phyloP scores from a whole-genome alignment of 768 basidiomycete genomes.

The Collybia nuda region DNA sequence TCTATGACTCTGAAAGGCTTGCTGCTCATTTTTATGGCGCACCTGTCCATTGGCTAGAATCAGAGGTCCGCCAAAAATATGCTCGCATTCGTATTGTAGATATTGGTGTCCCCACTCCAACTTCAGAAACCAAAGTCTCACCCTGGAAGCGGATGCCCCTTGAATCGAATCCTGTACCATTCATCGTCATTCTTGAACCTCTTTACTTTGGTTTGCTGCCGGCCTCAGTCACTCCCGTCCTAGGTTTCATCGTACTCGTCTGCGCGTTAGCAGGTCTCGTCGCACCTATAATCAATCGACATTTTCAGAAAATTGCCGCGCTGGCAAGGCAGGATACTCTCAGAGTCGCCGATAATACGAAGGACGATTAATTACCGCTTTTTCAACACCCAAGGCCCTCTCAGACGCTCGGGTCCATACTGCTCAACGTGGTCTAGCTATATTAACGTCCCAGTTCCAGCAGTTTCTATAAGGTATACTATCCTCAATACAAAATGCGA shows the following conservation, averaged over 20 bases:
- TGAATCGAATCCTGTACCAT: conserved; percentile 37
- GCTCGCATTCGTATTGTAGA: conserved; percentile 58
- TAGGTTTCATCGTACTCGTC: conserved; percentile 27
- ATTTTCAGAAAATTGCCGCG: conserved; percentile 23
- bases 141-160: conserved; percentile 12
- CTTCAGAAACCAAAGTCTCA: conserved; percentile 5
- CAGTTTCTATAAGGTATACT: no score
- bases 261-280: conserved; percentile 19
- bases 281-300: conserved; percentile 20
- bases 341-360: background rate
- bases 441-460: no score
- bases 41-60: conserved; percentile 3
- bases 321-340: conserved; percentile 20
- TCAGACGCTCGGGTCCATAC: no score
- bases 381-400: no score
- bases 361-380: background rate
- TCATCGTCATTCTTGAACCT: conserved; percentile 59
- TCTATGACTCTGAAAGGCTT: conserved; percentile 33
- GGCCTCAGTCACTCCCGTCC: conserved; percentile 42
- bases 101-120: conserved; percentile 51
- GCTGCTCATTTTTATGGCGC: conserved; percentile 12
- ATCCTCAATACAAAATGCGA: no score
- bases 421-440: background rate
- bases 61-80: conserved; percentile 42
- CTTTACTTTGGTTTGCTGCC: conserved; percentile 60